Evolutionary conservation across 2,329 filamentous ascomycete genomes (phyloP), one percentile per base, ranked within the genome.

Genomic region (Aspergillus sp.): DNA sequence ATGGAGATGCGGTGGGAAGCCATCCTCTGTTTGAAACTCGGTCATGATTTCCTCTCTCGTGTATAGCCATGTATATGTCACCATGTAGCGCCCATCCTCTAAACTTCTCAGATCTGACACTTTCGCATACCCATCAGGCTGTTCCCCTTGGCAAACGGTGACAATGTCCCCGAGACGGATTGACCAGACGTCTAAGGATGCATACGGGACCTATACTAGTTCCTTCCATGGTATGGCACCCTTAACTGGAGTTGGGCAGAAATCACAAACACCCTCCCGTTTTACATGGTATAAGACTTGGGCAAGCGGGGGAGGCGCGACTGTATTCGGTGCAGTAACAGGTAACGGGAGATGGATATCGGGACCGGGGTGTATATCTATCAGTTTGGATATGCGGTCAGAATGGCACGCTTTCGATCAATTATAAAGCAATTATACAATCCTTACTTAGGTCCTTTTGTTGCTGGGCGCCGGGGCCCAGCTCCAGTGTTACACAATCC

Each of bases 131-230:
- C 16, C 16, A 29, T 51, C 14, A 11, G 16, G 31, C 10, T 53
- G 18, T 18, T 20, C 20, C 12, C 31, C 18, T 16, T 20, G 2
- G 29, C 31, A 53, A 3, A 56, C 54, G 5, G 46, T 42, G 6
- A 56, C 47, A 42, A 56, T 51, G n/a, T 56, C 47, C 16, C 54
- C 54, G n/a, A 56, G 10, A 36, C 31, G 20, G 20, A 56, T 32
- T 14, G 3, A n/a, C 47, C 32, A 56, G 18, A 24, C 45, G 9
- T 56, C 54, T 22, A 56, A 20, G 6, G 20, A 18, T 12, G 32
- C 47, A 11, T 16, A 49, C 14, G 49, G 31, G 12, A 56, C 54
- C 11, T 42, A 12, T 22, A 50, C 36, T 1, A 56, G 54, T 7
- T 39, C 14, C 16, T 52, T 51, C 47, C 12, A 56, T 14, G 16